Percentiles rank a stretch among this genome's conserved stretches.
Evolutionary conservation across 1,284 basidiomycete species (phyloP).

Genomic region (Cystobasidium slooffiae): DNA sequence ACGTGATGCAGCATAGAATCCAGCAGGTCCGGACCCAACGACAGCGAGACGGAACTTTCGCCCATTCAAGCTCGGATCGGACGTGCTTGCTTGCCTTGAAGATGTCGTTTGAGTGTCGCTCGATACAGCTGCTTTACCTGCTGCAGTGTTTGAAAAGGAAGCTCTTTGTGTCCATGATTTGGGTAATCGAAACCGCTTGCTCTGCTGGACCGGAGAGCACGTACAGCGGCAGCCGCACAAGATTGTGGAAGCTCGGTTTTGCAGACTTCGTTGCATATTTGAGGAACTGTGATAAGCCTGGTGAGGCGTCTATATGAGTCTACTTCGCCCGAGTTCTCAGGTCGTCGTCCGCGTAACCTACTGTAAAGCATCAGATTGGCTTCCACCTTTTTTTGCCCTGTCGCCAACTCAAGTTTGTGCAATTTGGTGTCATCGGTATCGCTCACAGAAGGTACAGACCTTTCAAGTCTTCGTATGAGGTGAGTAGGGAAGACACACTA

Average conservation of each 20-base stretch:
- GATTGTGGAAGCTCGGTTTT: not conserved
- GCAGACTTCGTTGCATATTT: slow-evolving; percentile 1
- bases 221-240: slow-evolving; percentile 14
- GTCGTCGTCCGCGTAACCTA: not conserved
- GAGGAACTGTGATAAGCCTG: not conserved
- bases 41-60: slow-evolving; percentile 70
- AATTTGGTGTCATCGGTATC: too few species aligned
- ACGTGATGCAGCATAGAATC: slow-evolving; percentile 89
- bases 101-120: not conserved
- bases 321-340: not conserved
- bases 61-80: slow-evolving; percentile 21
- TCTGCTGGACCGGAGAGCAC: not conserved
- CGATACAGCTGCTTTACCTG: too few species aligned
- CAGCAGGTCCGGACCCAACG: slow-evolving; percentile 88
- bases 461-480: too few species aligned
- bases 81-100: not conserved
- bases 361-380: not conserved
- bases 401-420: not conserved
- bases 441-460: too few species aligned
- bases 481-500: too few species aligned
- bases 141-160: not conserved
- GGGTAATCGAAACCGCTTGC: not conserved
- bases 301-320: not conserved
- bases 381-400: not conserved
- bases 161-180: not conserved